phyloP scores from a whole-genome alignment of 1,284 basidiomycete species.

The Hymenochaete sp. region DNA sequence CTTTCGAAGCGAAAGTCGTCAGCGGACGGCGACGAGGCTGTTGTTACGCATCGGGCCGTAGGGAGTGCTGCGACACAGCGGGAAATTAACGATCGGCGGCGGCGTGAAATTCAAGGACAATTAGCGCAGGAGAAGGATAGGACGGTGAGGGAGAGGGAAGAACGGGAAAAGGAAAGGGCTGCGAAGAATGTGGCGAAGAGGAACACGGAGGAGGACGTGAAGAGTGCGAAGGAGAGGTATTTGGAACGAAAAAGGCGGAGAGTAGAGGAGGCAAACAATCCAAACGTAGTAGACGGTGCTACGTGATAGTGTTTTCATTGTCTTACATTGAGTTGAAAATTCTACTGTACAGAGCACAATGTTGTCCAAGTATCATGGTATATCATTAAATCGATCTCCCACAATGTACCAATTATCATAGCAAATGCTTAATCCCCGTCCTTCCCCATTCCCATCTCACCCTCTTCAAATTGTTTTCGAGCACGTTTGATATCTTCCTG shows the following conservation, averaged over 20 bases:
- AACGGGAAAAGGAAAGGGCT: conserved; percentile 48
- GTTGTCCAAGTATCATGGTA: neutral
- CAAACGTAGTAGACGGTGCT: no score
- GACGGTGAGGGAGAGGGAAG: conserved; percentile 46
- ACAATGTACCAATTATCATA: neutral
- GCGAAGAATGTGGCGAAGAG: conserved; percentile 52
- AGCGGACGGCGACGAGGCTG: conserved; percentile 23
- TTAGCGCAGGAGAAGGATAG: conserved; percentile 63
- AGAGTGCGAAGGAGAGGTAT: conserved; percentile 69
- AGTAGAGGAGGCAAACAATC: conserved; percentile 60
- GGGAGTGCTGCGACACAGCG: conserved; percentile 69
- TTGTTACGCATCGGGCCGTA: conserved; percentile 57
- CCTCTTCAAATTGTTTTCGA: conserved; percentile 65
- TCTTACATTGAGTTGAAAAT: no score
- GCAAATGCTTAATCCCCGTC: neutral
- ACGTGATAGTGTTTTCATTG: no score
- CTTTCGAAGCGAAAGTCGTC: conserved; percentile 26
- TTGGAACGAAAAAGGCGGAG: conserved; percentile 72
- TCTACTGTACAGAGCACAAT: neutral
- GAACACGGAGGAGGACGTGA: conserved; percentile 63
- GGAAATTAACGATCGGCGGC: conserved; percentile 76
- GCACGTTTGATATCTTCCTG: conserved; percentile 89
- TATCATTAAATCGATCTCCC: neutral
- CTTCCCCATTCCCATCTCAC: conserved; percentile 17
- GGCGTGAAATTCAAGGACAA: conserved; percentile 65